Base-by-base conservation (phyloP, 2,329 filamentous ascomycete genomes). In the Verruconis gallopava region DNA sequence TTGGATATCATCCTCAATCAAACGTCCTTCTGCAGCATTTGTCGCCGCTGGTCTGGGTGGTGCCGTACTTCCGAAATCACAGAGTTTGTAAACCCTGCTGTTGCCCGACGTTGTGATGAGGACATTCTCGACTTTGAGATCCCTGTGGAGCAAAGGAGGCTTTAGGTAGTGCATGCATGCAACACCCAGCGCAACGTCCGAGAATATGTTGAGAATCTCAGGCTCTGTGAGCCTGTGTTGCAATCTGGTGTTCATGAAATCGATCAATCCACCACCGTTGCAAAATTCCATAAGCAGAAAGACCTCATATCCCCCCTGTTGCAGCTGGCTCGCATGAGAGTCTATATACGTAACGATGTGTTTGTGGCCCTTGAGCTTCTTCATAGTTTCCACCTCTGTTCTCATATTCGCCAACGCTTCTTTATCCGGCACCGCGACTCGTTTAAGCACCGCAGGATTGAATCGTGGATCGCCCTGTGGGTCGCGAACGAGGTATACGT, bases 91-190 rank as follows among this genome's bases (percentile, higher is more conserved):
- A 49, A 79, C 73, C 51, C 74, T 77, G 32, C 73, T 72, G n/a
- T 71, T 69, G 9, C 73, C 74, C 37, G 72, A 71, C 33, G 72
- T 67, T 37, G 80, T 82, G 49, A 98, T 98, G 44, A 98, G 72
- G 34, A 98, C 86, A 56, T 98, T 98, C 64, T 98, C 91, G 48
- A 98, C 89, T 65, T 98, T 98, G 48, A 98, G 67, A 62, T 98
- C 91, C 49, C 91, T 77, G 62, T 98, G 91, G 45, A 98, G 71
- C 43, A 98, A 66, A 38, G 91, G 79, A 4, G 91, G 91, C 63
- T 93, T 93, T 38, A 98, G 77, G 62, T 98, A 98, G 64, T 98
- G 91, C 91, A 98, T 98, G 60, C 86, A 94, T 21, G 91, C 91
- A 35, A 98, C 86, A 28, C 91, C 91, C 65, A 96, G 89, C 37